Evolutionary conservation across 169 alveolate genomes (phyloP).

Genomic region (Amoebophrya sp.): DNA sequence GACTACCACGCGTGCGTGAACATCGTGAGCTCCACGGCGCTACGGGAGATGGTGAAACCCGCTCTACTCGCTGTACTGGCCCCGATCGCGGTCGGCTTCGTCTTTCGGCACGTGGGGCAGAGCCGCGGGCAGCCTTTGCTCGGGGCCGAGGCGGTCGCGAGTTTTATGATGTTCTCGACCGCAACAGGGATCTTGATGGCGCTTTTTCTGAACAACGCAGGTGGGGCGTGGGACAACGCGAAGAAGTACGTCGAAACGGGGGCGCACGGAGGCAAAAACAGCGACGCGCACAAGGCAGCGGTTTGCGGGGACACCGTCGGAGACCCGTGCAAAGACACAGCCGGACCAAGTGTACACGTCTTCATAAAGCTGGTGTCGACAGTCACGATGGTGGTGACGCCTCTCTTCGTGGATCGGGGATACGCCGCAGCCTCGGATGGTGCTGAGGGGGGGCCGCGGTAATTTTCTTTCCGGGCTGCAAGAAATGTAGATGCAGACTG

Average conservation of each 20-base stretch:
- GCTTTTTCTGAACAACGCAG: constrained; percentile 58
- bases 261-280: constrained; percentile 47
- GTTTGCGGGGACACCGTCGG: constrained; percentile 74
- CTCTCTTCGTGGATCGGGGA: too few species aligned
- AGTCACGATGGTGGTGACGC: constrained; percentile 23
- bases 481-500: too few species aligned
- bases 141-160: constrained; percentile 48
- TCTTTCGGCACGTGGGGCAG: constrained; percentile 51
- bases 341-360: constrained; percentile 64
- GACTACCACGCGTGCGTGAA: constrained; percentile 59
- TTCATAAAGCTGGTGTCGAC: constrained; percentile 42
- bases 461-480: too few species aligned
- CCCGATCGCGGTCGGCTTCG: constrained; percentile 47
- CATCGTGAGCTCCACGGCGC: constrained; percentile 55
- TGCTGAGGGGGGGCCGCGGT: too few species aligned
- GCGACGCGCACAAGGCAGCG: constrained; percentile 50
- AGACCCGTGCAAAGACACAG: constrained; percentile 78
- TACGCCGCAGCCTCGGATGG: too few species aligned
- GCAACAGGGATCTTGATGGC: constrained; percentile 67
- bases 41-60: constrained; percentile 61
- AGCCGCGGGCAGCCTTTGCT: constrained; percentile 16
- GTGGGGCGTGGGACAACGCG: constrained; percentile 78
- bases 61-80: constrained; percentile 46
- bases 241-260: constrained; percentile 59
- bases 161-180: constrained; percentile 64